Base-by-base conservation (phyloP, 306 rosid genomes). In the Macrotyloma uniflorum region DNA sequence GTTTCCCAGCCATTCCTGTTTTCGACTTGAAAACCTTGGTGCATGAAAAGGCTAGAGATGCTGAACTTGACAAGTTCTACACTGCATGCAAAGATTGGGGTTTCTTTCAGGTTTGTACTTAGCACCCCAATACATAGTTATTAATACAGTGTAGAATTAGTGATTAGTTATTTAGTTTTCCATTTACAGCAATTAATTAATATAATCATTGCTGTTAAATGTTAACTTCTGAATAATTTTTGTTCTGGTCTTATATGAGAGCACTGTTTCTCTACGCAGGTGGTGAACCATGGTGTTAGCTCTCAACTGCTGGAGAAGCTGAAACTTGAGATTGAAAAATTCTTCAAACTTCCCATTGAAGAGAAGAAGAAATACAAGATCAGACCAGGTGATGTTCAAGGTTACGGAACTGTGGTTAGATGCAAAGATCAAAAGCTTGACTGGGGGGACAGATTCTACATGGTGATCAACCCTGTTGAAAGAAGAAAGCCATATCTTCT, bases 21-120 rank as follows among this genome's bases (percentile, higher is more conserved):
- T 76, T 93, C 43, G 97, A 93, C 77, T 78, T 90, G 64, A 70
- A 42, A 50, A 36, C 33, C 16, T 69, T 91, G 11, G 16, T 42
- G 28, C 59, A 14, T 7, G 82, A 36, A 43, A 79, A 81, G 73
- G 13, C 59, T 19, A 67, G 30, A 26, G 50, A 66, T 16, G 14
- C 50, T 24, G 83, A 90, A 74, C 89, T 90, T 8, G 66, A 87
- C 5, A 83, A 87, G 50, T 63, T 93, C 61, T 87, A 78, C 82
- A 67, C 82, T 8, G 65, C 91, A 75, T 91, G 95, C 90, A 87
- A 85, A 79, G 87, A 87, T 6, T 91, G 98, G 98, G 98, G 98
- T 13, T 55, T 89, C 72, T 90, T 91, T 74, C 96, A 93, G 96
- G 98, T 93, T 67, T 63, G 10, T 24, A 43, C 47, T 43, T 13